A percentile compares a stretch with the other conserved stretches of the same genome.
Evolutionary conservation across 306 rosid genomes (phyloP).

Genomic region (Senna siamea): DNA sequence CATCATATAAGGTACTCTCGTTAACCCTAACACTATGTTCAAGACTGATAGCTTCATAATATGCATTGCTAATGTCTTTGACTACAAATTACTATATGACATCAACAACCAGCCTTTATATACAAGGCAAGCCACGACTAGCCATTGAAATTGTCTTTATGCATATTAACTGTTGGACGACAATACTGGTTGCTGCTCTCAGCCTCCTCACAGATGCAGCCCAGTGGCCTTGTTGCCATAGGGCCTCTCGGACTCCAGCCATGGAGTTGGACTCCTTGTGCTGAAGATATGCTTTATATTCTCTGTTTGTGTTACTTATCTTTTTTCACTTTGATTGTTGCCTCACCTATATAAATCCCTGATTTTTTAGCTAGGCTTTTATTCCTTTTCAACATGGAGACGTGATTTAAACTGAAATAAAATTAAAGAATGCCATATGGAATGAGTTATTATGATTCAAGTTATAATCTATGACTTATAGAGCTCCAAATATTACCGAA

Average conservation of each 20-base stretch:
- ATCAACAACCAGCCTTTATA: neutral
- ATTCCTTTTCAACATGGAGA: neutral
- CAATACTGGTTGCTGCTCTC: too few species aligned
- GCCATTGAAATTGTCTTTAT: neutral
- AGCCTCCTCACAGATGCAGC: too few species aligned
- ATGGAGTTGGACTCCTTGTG: too few species aligned
- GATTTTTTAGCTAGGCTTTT: too few species aligned
- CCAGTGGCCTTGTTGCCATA: too few species aligned
- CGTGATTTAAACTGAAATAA: neutral
- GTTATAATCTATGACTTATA: neutral
- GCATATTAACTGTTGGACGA: neutral
- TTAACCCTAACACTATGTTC: neutral
- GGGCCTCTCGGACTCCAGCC: too few species aligned
- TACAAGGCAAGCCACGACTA: neutral
- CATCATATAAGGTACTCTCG: neutral
- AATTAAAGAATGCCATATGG: neutral
- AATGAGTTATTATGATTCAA: neutral
- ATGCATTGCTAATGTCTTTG: neutral
- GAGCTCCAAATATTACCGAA: neutral
- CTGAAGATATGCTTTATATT: too few species aligned
- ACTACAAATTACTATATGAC: neutral
- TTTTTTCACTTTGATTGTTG: too few species aligned
- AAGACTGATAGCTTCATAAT: neutral
- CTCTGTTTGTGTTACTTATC: too few species aligned
- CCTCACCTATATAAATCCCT: too few species aligned